Base-by-base conservation (phyloP, 352 stramenopile genomes). In the Globisporangium radiosum region DNA sequence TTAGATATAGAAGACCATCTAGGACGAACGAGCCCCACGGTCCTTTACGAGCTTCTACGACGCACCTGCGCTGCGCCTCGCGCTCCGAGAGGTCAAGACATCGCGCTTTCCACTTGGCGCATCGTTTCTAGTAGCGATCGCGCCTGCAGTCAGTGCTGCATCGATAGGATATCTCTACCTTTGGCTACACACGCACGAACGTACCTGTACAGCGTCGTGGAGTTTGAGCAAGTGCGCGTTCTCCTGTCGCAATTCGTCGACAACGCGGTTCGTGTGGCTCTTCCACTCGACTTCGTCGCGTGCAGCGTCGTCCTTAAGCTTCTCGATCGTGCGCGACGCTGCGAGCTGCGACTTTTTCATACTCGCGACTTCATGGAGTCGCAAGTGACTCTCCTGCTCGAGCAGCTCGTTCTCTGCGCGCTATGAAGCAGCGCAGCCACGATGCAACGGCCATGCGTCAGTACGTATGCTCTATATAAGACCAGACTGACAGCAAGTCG, bases 321-420 rank as follows among this genome's bases (percentile, higher is more conserved):
- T 81, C n/a, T 84, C 67, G 52, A 86, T 82, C 47, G 76, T 81
- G 2, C 71, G 73, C 36, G 74, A 68, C 13, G 74, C 73, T 9
- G 75, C 63, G 14, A 88, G 59, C 49, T 90, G 76, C 39, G 76
- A 64, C 39, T 87, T 85, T 71, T 90, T 90, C 60, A 81, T 83
- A 9, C 51, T 62, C 19, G 75, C 65, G 4, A 89, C 77, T 40
- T 87, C 79, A 17, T 85, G 75, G 13, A 89, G 59, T 1, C 71
- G 75, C 51, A 89, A 56, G 17, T 86, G 69, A 40, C 76, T 88
- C 60, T 88, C 78, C 38, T 88, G 79, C 47, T 88, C 77, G 13
- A 91, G 59, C 17, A 91, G 81, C 42, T 89, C 81, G 42, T 91
- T 89, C 47, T 87, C 77, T 11, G 87, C 71, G 87, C 88, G 88